A percentile compares a stretch with the other conserved stretches of the same genome.
These are phyloP conservation scores for Syncephalastrum sp. DNA, from an alignment of 371 early-diverging fungal genomes.

Conservation along the genomic window DNA sequence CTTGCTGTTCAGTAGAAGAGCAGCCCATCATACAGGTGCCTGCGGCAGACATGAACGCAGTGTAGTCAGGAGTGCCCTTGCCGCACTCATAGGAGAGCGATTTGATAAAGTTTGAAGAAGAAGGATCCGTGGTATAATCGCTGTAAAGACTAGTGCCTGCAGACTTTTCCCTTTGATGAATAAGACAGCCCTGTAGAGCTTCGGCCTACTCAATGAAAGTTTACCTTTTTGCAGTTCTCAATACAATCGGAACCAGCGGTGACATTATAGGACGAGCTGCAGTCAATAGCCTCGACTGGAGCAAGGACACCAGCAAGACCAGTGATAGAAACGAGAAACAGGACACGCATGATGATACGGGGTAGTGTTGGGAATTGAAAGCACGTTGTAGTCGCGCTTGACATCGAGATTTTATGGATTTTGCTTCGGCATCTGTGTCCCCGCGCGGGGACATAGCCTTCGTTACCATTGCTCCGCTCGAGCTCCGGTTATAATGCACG, in stretches of 20 bases:
- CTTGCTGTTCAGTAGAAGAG: slow-evolving; percentile 20
- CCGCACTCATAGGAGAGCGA: slow-evolving; percentile 27
- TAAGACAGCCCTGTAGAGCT: neutral
- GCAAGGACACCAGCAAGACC: slow-evolving; percentile 6
- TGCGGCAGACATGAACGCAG: slow-evolving; percentile 32
- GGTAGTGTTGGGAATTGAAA: too few species aligned
- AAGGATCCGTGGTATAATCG: slow-evolving; percentile 28
- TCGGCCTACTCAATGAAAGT: neutral
- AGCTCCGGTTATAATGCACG: too few species aligned
- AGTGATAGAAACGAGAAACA: slow-evolving; percentile 9
- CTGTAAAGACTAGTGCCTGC: slow-evolving; percentile 25
- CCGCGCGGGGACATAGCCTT: too few species aligned
- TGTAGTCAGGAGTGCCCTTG: slow-evolving; percentile 27
- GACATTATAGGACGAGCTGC: slow-evolving; percentile 36
- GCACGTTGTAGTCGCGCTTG: too few species aligned
- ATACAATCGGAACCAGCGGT: slow-evolving; percentile 28
- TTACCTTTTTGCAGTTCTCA: slow-evolving; percentile 30
- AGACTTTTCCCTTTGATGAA: slow-evolving; percentile 1
- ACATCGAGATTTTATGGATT: too few species aligned
- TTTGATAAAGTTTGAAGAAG: slow-evolving; percentile 31
- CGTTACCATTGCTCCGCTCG: too few species aligned
- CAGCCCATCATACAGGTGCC: slow-evolving; percentile 39
- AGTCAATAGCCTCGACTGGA: slow-evolving; percentile 23
- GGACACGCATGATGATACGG: neutral
- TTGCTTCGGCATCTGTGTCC: too few species aligned